Evolutionary conservation across 441 rosid species (phyloP).

Genomic region (Gossypium trilobum): DNA sequence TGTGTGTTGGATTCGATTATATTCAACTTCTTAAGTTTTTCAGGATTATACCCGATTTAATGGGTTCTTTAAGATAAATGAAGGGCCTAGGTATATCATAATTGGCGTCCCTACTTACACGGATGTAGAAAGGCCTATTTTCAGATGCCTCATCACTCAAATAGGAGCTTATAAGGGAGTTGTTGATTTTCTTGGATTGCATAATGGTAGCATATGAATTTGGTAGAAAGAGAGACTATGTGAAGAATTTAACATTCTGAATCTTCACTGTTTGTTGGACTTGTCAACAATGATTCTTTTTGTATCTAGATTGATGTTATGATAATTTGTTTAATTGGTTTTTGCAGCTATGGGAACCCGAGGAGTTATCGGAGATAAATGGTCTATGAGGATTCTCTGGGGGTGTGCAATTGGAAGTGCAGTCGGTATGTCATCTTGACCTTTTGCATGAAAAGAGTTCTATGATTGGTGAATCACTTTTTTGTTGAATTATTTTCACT

Average conservation of each 20-base stretch:
- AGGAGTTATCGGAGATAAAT: slow-evolving; percentile 70
- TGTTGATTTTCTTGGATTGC: neutral
- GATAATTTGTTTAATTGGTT: neutral
- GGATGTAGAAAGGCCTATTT: neutral
- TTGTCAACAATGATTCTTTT: neutral
- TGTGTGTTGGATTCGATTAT: too few relatives aligned
- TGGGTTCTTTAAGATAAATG: neutral
- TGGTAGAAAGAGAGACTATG: neutral
- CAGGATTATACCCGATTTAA: too few relatives aligned
- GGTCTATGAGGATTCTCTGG: slow-evolving; percentile 90
- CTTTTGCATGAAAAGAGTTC: slow-evolving; percentile 1
- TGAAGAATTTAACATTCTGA: slow-evolving; percentile 8
- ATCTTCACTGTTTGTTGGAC: neutral
- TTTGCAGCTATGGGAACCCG: slow-evolving; percentile 49
- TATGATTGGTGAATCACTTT: neutral
- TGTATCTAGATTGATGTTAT: slow-evolving; percentile 5
- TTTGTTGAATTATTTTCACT: neutral
- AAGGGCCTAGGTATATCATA: neutral
- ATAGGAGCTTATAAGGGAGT: neutral
- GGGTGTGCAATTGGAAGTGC: slow-evolving; percentile 78
- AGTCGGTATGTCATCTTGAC: slow-evolving; percentile 29
- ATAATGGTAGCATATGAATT: neutral
- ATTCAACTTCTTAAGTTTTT: too few relatives aligned
- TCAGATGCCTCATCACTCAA: neutral
- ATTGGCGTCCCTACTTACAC: neutral